Base-by-base conservation (phyloP, 345 rosid species). In the Gossypium australe region DNA sequence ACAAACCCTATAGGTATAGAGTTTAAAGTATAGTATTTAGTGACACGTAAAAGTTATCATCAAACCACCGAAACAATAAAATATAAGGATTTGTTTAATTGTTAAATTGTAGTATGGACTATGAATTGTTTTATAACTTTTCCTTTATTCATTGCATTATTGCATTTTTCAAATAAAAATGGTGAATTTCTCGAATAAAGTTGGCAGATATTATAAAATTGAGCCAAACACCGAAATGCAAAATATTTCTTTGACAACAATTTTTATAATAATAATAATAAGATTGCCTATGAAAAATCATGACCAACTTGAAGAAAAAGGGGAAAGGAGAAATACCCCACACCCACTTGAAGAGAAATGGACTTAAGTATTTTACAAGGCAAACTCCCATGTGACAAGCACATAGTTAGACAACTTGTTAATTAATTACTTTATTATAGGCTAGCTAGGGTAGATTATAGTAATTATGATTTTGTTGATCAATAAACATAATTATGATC, bases 381-480 rank as follows among this genome's bases (percentile, higher is more conserved):
- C 52, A 65, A 65, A 65, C n/a, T 34, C 66, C 56, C 56, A 67
- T 67, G 71, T 67, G 71, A 22, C 12, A 17, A 67, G 71, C 71
- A 67, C 13, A 47, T 67, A 67, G 20, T 20, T 67, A 47, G 71
- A 67, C 13, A 12, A 5, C 6, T 13, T 60, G 38, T 64, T 65
- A 64, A 57, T 9, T 27, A 27, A 7, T 53, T n/a, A 53, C 16
- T 58, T 47, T 29, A 29, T 61, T 27, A 61, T 61, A 45, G 55
- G 70, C 11, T 67, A 13, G 71, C 41, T 47, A 67, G 55, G 56
- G 11, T 48, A n/a, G 8, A 12, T 45, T 66, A 60, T 67, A 25
- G 14, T 49, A 49, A 49, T 65, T 65, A 18, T 14, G 71, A 22
- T 22, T 67, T 20, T 45, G n/a, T 44, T 41, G 8, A 67, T 67